Evolutionary conservation across 2,329 filamentous ascomycete species (phyloP).

Genomic region (Pseudogymnoascus sp.): DNA sequence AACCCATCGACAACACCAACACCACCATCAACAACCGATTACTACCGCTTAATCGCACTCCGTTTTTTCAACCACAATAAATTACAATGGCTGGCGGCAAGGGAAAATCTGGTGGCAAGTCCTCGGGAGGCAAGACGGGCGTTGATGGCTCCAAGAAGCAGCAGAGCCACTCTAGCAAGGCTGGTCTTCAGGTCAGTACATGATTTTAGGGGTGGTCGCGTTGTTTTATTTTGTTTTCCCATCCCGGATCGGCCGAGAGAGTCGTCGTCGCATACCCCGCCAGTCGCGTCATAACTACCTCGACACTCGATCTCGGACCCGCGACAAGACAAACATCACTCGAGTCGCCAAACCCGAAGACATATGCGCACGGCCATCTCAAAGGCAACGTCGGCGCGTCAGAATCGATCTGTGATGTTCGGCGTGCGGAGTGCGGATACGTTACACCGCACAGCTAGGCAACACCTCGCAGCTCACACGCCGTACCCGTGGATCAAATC

Average conservation of each 20-base stretch:
- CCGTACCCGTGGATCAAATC: neutral
- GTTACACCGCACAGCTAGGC: neutral
- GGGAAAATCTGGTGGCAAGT: slow-evolving; percentile 31
- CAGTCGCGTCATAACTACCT: slow-evolving; percentile 13
- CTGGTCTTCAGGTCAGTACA: slow-evolving; percentile 30
- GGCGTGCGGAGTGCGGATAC: neutral
- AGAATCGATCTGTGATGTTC: neutral
- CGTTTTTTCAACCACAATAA: slow-evolving; percentile 3
- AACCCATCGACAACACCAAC: slow-evolving; percentile 16
- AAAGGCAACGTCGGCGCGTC: neutral
- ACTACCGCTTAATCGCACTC: slow-evolving; percentile 4
- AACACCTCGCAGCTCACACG: neutral
- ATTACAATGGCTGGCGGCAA: slow-evolving; percentile 29
- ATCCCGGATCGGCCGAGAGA: neutral
- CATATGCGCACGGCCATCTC: neutral
- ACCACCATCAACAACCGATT: slow-evolving; percentile 5
- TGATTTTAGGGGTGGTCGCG: neutral
- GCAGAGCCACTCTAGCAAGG: slow-evolving; percentile 30
- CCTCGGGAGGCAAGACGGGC: slow-evolving; percentile 30
- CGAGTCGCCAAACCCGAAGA: neutral
- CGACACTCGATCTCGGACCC: neutral
- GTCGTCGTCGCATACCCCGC: slow-evolving; percentile 10
- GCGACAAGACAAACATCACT: neutral
- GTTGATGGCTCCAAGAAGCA: slow-evolving; percentile 29
- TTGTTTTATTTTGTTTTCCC: slow-evolving; percentile 3